These are phyloP conservation scores for Globisporangium megalacanthum DNA, from an alignment of 352 stramenopile species.

Conservation along the genomic window DNA sequence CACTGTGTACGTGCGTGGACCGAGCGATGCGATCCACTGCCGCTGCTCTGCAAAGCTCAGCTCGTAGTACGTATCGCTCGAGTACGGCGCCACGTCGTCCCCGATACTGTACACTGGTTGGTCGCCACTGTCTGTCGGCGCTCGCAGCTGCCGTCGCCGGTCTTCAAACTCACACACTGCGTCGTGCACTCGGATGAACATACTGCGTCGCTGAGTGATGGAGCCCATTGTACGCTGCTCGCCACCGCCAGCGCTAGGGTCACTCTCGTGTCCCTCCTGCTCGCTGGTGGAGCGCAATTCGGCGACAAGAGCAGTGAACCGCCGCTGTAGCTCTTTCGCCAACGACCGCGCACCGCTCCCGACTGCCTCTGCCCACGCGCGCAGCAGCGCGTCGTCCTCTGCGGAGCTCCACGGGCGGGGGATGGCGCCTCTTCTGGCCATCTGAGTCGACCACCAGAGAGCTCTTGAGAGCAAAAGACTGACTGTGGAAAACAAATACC, in stretches of 20 bases:
- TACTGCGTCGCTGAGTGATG: neutral
- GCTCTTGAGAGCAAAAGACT: too few species aligned
- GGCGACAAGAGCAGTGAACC: neutral
- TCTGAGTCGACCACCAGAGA: too few species aligned
- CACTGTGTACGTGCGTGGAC: neutral
- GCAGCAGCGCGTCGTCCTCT: constrained; percentile 8
- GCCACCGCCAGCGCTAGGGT: neutral
- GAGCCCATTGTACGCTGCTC: neutral
- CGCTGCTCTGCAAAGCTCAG: neutral
- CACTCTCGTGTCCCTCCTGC: neutral
- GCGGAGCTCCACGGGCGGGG: neutral
- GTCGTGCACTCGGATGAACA: constrained; percentile 6
- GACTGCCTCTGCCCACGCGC: constrained; percentile 3
- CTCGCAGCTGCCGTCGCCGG: neutral
- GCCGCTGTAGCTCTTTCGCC: neutral
- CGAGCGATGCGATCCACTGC: constrained; percentile 4
- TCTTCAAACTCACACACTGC: constrained; percentile 2
- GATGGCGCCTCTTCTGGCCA: neutral
- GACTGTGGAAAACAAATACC: too few species aligned
- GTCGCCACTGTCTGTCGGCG: neutral
- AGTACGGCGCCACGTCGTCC: neutral
- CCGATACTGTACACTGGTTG: neutral
- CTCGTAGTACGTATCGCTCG: constrained; percentile 2
- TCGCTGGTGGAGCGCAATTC: neutral
- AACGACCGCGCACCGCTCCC: neutral